Conservation (phyloP, 1,139 yeast species). For the Zygosaccharomyces sapae region DNA sequence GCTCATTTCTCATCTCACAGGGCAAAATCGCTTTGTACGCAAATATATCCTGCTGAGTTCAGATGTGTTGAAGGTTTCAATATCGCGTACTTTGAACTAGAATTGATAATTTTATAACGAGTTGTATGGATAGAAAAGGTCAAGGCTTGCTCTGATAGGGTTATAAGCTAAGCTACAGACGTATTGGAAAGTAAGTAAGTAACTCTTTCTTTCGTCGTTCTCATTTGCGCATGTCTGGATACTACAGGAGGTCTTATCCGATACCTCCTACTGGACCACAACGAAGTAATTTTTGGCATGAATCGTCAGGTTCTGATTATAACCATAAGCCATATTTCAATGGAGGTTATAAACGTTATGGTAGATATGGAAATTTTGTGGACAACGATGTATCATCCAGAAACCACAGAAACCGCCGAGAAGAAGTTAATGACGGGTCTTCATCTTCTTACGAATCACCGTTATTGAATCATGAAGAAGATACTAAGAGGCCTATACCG, state of each 20-base stretch:
- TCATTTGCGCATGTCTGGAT: slow-evolving; percentile 15
- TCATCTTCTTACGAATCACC: too few species aligned
- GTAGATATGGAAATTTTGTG: slow-evolving; percentile 3
- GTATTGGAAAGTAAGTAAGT: neutral
- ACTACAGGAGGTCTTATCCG: slow-evolving; percentile 16
- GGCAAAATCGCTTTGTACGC: slow-evolving; percentile 3
- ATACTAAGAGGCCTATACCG: slow-evolving; percentile 22
- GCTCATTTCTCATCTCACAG: neutral
- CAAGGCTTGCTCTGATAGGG: neutral
- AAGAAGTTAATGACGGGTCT: neutral
- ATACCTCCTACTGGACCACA: slow-evolving; percentile 16
- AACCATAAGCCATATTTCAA: neutral
- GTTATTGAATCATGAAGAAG: neutral
- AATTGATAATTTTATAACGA: neutral
- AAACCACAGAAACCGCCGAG: slow-evolving; percentile 5
- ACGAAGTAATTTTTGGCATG: slow-evolving; percentile 10
- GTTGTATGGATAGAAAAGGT: slow-evolving; percentile 1
- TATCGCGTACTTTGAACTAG: slow-evolving; percentile 3
- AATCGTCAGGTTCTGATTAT: slow-evolving; percentile 3
- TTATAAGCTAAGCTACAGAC: neutral
- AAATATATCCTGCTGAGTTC: neutral
- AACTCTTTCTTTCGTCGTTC: neutral
- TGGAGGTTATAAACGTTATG: slow-evolving; percentile 5
- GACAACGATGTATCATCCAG: neutral
- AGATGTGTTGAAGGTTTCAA: slow-evolving; percentile 1